Base-by-base conservation (phyloP, 1,284 basidiomycete species). In the Boletus sp. region DNA sequence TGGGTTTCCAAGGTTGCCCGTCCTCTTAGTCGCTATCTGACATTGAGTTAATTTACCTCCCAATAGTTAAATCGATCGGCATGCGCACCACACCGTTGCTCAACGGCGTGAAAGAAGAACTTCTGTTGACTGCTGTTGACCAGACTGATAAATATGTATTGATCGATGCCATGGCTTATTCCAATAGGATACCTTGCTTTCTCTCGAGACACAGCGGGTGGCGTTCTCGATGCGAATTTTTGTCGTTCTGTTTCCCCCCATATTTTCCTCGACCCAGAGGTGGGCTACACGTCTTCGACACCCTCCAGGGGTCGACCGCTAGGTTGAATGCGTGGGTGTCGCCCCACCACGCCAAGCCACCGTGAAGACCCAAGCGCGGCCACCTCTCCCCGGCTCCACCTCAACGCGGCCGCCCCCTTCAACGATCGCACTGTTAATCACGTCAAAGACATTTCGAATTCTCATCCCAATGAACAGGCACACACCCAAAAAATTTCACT, bases 31-130 rank as follows among this genome's bases (percentile, higher is more conserved):
- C 48, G 51, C 51, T 49, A 48, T 52, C 51, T 19, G 38, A 44
- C 27, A 47, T 48, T 25, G 27, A 22, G 48, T 64, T 56, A 62
- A 62, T 66, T 55, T 59, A 59, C 52, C 64, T 48, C 16, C 37
- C 60, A 58, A 58, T 64, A 58, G 61, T 41, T 36, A 62, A 46
- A 44, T 45, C 40, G 38, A 36, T 30, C 27, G 12, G 44, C 38
- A 34, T 49, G 54, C 36, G 16, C 32, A 41, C 27, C 41, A 17
- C 39, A 25, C 40, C 37, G 26, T 46, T 44, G 50, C 39, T 46
- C 56, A 33, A 45, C 7, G 44, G 46, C 48, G 39, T 46, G 57
- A 55, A 57, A 42, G 27, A 38, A 44, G 42, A 43, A 43, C 46
- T 53, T 50, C 38, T 48, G 40, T 51, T 61, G 49, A 45, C 38